Conservation (phyloP, 1,284 basidiomycete genomes). For the Polyporus tsugae region DNA sequence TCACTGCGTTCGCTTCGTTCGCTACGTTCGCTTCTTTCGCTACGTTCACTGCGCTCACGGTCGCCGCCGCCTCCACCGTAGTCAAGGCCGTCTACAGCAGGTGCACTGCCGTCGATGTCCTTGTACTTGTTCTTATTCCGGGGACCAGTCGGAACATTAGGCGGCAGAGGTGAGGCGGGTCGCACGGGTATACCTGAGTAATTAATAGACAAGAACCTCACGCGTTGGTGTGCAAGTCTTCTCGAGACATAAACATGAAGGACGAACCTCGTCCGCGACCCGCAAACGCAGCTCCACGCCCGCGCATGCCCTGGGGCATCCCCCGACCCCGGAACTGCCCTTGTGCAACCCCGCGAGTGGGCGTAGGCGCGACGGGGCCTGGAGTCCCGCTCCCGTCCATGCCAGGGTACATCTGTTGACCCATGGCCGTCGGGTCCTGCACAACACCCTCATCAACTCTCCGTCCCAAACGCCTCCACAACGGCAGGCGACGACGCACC, state of each 20-base stretch:
- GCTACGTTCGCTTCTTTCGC: slow-evolving; percentile 25
- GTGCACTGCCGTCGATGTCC: slow-evolving; percentile 81
- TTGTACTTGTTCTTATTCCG: slow-evolving; percentile 89
- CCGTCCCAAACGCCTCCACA: slow-evolving; percentile 1
- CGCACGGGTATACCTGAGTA: slow-evolving; percentile 56
- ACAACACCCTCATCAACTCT: slow-evolving; percentile 34
- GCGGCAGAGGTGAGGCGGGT: slow-evolving; percentile 81
- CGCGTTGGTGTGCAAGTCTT: slow-evolving; percentile 1
- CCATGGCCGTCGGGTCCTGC: slow-evolving; percentile 48
- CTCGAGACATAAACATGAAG: slow-evolving; percentile 31
- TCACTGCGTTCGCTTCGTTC: slow-evolving; percentile 26
- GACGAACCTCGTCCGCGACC: slow-evolving; percentile 49
- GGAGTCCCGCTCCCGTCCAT: slow-evolving; percentile 57
- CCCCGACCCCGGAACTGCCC: slow-evolving; percentile 66
- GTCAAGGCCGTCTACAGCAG: slow-evolving; percentile 84
- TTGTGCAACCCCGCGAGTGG: slow-evolving; percentile 53
- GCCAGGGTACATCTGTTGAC: slow-evolving; percentile 63
- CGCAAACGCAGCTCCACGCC: slow-evolving; percentile 43
- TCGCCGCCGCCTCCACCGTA: slow-evolving; percentile 69
- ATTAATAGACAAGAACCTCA: background rate
- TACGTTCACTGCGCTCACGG: slow-evolving; percentile 49
- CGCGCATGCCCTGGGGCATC: slow-evolving; percentile 46
- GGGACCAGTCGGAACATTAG: slow-evolving; percentile 85
- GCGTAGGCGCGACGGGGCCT: slow-evolving; percentile 40
- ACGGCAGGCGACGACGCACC: slow-evolving; percentile 49